Conservation (phyloP, 768 basidiomycete species). For the Roridomyces roridus region DNA sequence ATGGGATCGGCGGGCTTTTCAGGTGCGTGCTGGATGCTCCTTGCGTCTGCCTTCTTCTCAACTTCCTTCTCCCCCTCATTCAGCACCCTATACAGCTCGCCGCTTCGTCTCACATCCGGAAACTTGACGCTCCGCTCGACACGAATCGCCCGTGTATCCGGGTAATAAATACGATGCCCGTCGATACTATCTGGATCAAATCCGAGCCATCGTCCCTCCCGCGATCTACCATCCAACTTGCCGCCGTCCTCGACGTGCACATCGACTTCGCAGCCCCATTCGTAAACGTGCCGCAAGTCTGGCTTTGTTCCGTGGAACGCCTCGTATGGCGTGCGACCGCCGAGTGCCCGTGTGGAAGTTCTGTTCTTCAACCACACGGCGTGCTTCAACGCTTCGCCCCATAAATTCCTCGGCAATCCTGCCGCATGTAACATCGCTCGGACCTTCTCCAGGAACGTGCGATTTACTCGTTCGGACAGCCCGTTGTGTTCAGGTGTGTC, state of each 20-base stretch:
- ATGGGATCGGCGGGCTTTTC: background rate
- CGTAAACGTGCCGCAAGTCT: conserved; percentile 23
- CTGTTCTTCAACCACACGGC: conserved; percentile 35
- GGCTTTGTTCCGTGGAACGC: conserved; percentile 27
- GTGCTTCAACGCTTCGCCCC: conserved; percentile 36
- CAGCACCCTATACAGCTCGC: conserved; percentile 2
- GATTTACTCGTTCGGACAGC: conserved; percentile 42
- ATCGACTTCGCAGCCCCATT: conserved; percentile 29
- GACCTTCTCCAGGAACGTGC: conserved; percentile 34
- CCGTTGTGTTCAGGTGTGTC: conserved; percentile 43
- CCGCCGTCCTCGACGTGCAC: conserved; percentile 24
- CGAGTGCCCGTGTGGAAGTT: conserved; percentile 27
- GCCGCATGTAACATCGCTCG: conserved; percentile 34
- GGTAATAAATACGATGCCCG: conserved; percentile 38
- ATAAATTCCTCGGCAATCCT: conserved; percentile 35
- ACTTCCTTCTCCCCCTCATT: conserved; percentile 13
- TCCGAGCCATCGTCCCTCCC: conserved; percentile 39
- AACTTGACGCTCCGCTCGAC: conserved; percentile 37
- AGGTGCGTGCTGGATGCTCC: conserved; percentile 11
- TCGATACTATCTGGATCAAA: conserved; percentile 36
- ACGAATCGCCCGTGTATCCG: conserved; percentile 25
- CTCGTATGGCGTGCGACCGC: conserved; percentile 29
- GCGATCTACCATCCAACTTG: conserved; percentile 32
- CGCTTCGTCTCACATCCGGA: background rate
- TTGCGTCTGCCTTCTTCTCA: background rate